phyloP scores from a whole-genome alignment of 805 yeast species.

The Zygoascus ofunaensis region DNA sequence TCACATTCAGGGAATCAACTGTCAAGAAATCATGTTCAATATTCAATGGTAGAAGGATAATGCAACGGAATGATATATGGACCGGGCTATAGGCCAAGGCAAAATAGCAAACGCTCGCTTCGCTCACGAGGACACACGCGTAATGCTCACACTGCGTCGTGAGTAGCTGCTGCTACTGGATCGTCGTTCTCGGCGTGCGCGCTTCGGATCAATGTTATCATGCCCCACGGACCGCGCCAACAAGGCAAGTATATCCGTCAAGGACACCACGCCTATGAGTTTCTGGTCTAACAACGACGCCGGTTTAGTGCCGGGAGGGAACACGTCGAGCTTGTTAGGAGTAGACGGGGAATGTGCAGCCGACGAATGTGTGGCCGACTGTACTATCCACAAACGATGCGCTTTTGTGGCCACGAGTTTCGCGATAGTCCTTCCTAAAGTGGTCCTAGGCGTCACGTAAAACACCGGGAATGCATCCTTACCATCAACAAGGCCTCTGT shows the following conservation, averaged over 20 bases:
- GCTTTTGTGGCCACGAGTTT: slow-evolving; percentile 91
- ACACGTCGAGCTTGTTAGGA: slow-evolving; percentile 70
- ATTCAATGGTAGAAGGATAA: too few relatives aligned
- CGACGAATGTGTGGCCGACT: slow-evolving; percentile 19
- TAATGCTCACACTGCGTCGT: slow-evolving; percentile 9
- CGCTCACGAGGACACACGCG: background rate
- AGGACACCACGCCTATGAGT: slow-evolving; percentile 80
- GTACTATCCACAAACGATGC: slow-evolving; percentile 52
- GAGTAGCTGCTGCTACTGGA: slow-evolving; percentile 15
- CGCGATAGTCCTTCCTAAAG: slow-evolving; percentile 83
- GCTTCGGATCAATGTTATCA: slow-evolving; percentile 61
- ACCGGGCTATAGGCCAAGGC: too few relatives aligned
- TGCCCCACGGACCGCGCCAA: slow-evolving; percentile 70
- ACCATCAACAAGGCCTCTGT: slow-evolving; percentile 87
- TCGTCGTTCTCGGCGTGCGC: slow-evolving; percentile 86
- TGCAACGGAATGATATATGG: too few relatives aligned
- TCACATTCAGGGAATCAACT: too few relatives aligned
- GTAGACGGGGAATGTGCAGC: slow-evolving; percentile 16
- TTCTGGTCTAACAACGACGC: slow-evolving; percentile 30
- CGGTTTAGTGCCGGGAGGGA: slow-evolving; percentile 24
- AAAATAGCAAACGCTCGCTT: too few relatives aligned
- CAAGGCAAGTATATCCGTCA: slow-evolving; percentile 80
- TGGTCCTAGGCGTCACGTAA: slow-evolving; percentile 73
- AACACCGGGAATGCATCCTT: slow-evolving; percentile 95
- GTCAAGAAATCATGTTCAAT: too few relatives aligned